These are phyloP conservation scores for Fraxinus floribunda DNA, from an alignment of 305 asterid genomes.

Conservation along the genomic window DNA sequence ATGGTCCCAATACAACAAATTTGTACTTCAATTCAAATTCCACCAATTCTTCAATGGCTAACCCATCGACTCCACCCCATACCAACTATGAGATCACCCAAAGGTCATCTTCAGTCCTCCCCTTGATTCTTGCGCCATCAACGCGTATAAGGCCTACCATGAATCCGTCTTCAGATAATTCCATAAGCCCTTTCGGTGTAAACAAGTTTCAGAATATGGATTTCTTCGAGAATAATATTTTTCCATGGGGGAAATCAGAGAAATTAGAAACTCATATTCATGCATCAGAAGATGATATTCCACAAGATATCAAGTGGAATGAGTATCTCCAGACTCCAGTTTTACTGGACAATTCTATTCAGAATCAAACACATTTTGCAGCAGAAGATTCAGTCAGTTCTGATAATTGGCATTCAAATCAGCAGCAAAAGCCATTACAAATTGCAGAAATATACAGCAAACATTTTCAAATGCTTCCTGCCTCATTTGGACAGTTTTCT, in stretches of 20 bases:
- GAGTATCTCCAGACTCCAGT: slow-evolving; percentile 70
- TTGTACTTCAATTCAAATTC: slow-evolving; percentile 36
- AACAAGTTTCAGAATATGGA: slow-evolving; percentile 51
- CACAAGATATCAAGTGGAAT: slow-evolving; percentile 57
- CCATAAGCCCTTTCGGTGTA: slow-evolving; percentile 18
- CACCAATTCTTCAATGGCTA: neutral
- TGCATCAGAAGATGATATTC: neutral
- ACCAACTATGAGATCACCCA: neutral
- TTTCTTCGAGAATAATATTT: slow-evolving; percentile 26
- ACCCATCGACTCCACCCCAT: neutral
- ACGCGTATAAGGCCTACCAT: slow-evolving; percentile 26
- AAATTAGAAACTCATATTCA: slow-evolving; percentile 25
- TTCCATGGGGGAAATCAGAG: slow-evolving; percentile 27
- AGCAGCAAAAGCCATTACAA: slow-evolving; percentile 29
- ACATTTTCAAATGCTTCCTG: slow-evolving; percentile 56
- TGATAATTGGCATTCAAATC: slow-evolving; percentile 47
- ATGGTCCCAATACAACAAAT: slow-evolving; percentile 28
- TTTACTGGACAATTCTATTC: slow-evolving; percentile 33
- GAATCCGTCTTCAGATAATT: slow-evolving; percentile 14
- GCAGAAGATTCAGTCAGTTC: slow-evolving; percentile 28
- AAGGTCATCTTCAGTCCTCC: neutral
- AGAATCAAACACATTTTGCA: slow-evolving; percentile 30
- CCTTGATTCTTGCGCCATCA: neutral
- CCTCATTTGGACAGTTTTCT: slow-evolving; percentile 55
- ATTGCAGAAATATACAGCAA: slow-evolving; percentile 46